Percentiles rank a stretch among this genome's conserved stretches.
phyloP scores from a whole-genome alignment of 768 basidiomycete species.

The Leccinum truebloodii region DNA sequence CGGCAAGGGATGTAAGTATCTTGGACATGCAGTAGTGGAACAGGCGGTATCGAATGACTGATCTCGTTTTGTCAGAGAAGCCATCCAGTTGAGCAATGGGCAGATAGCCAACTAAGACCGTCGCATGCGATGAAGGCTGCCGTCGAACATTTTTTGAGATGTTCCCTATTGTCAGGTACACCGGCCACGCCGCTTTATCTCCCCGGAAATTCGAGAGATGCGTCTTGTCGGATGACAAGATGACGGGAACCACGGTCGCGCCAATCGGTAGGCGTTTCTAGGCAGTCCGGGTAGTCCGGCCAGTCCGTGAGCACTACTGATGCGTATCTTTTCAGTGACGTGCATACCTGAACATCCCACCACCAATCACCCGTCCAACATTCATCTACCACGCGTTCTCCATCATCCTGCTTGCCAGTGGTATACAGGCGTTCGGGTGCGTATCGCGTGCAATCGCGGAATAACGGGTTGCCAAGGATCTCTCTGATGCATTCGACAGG shows the following conservation, averaged over 20 bases:
- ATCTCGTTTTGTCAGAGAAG: constrained; percentile 17
- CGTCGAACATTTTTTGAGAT: too few relatives aligned
- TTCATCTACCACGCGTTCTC: constrained; percentile 18
- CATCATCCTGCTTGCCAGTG: constrained; percentile 7
- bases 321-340: too few relatives aligned
- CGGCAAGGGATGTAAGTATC: constrained; percentile 12
- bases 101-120: constrained; percentile 34
- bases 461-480: constrained; percentile 31
- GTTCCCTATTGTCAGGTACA: too few relatives aligned
- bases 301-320: too few relatives aligned
- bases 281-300: too few relatives aligned
- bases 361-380: constrained; percentile 8
- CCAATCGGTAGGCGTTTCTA: too few relatives aligned
- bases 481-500: constrained; percentile 5
- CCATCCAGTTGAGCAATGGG: constrained; percentile 37
- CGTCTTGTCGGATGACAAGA: too few relatives aligned
- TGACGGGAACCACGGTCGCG: too few relatives aligned
- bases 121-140: too few relatives aligned
- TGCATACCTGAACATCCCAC: not conserved
- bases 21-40: constrained; percentile 36
- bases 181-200: too few relatives aligned
- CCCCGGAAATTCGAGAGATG: too few relatives aligned
- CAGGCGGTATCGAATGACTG: constrained; percentile 21
- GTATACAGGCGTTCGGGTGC: not conserved
- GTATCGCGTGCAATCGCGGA: constrained; percentile 1